Conservation (phyloP, 495 filamentous ascomycete genomes). For the Hyphodiscus hymeniophilus region DNA sequence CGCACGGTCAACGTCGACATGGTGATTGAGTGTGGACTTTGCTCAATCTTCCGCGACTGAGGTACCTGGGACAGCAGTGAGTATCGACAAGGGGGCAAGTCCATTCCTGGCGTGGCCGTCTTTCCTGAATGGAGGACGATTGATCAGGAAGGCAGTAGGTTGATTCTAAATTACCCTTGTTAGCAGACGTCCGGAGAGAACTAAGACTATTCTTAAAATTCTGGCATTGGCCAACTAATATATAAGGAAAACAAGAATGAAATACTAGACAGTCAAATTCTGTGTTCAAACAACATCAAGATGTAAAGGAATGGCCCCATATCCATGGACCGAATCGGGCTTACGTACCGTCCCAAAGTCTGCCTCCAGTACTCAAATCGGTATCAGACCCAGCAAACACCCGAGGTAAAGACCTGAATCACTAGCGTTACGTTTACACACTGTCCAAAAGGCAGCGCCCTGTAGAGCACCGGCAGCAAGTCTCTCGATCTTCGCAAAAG, state of each 20-base stretch:
- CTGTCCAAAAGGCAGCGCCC: neutral
- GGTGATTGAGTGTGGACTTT: neutral
- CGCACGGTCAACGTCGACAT: constrained; percentile 9
- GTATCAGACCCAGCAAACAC: constrained; percentile 7
- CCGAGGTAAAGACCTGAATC: constrained; percentile 8
- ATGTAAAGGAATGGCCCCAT: neutral
- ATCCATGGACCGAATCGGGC: neutral
- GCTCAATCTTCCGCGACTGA: constrained; percentile 1
- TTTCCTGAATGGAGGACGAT: neutral
- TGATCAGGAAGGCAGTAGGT: constrained; percentile 1
- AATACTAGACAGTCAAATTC: neutral
- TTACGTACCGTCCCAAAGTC: constrained; percentile 11
- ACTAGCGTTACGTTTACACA: constrained; percentile 14
- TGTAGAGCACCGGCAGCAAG: no score
- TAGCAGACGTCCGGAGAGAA: constrained; percentile 1
- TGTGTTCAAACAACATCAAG: neutral
- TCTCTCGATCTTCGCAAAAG: no score
- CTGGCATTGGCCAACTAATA: no score
- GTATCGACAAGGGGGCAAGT: constrained; percentile 8
- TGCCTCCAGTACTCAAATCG: constrained; percentile 3
- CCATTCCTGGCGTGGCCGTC: constrained; percentile 8
- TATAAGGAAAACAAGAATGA: neutral
- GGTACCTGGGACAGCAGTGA: no score
- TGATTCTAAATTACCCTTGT: constrained; percentile 6
- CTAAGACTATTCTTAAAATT: neutral